Evolutionary conservation across 2,329 filamentous ascomycete genomes (phyloP), one percentile per base, ranked within the genome.

Genomic region (Aureobasidium sp.): DNA sequence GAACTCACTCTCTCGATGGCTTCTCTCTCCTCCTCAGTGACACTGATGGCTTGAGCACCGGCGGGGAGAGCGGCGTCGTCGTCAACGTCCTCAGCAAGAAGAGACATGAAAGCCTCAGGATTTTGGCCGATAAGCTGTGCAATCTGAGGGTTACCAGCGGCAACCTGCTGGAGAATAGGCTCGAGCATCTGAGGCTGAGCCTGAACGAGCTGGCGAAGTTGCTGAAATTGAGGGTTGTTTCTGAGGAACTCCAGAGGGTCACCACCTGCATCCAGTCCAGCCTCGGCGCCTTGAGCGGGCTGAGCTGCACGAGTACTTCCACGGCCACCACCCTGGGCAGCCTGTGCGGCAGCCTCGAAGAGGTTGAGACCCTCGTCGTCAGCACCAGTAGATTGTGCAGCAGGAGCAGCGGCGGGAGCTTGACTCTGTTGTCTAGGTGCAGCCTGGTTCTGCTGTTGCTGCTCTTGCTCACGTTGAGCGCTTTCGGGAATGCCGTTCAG

Each of bases 131-230:
- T 99, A 72, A 97, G 82, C 74, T 93, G 88, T 8, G 94, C 94
- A 61, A 99, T 85, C 73, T 96, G 89, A 20, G 94, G 94, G 78
- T 99, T 99, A 29, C 93, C 93, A 25, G 91, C 89, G 39, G 91
- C 92, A 41, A 99, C 90, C 77, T 97, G 92, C 77, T 97, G 93
- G 62, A 99, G 81, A 68, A 99, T 97, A 7, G 94, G 93, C 79
- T 99, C 94, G 25, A 99, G 87, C 94, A 99, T 99, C 74, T 94
- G 89, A 20, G 94, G 94, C 74, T 97, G 90, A 75, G 97, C 92
- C 78, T 99, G 94, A 48, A 99, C 93, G 25, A 99, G 88, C 77
- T 97, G 92, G 66, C 94, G 89, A 64, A 99, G 84, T 78, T 99
- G 94, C 78, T 97, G 94, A 79, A 99, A 99, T 76, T 97, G 93